phyloP scores from a whole-genome alignment of 2,329 filamentous ascomycete species.

The Neopestalotiopsis clavispora region DNA sequence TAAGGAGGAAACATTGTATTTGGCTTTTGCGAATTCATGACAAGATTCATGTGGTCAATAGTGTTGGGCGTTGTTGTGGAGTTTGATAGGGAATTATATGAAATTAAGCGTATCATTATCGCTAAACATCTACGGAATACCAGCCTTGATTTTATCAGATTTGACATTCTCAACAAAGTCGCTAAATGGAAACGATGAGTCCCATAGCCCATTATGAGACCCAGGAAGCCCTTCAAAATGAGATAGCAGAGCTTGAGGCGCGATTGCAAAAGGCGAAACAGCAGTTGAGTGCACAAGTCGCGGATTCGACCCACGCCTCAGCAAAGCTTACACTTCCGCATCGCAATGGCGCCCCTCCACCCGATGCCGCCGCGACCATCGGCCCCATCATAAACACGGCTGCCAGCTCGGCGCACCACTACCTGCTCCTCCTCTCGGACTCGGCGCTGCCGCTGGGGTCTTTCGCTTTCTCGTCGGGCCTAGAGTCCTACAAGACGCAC shows the following conservation, averaged over 20 bases:
- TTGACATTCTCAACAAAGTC: not conserved
- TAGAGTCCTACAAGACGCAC: constrained; percentile 84
- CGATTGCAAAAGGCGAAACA: constrained; percentile 49
- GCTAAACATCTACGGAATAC: not conserved
- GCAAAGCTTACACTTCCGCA: constrained; percentile 13
- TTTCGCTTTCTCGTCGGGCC: constrained; percentile 84
- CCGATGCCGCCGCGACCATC: not conserved
- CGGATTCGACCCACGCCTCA: constrained; percentile 10
- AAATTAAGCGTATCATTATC: constrained; percentile 14
- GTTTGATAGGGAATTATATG: constrained; percentile 15
- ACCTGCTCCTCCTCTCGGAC: constrained; percentile 78
- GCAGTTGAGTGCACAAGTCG: constrained; percentile 24
- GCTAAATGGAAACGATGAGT: constrained; percentile 37
- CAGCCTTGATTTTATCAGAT: not conserved
- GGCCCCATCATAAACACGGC: constrained; percentile 12
- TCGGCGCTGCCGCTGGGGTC: constrained; percentile 82
- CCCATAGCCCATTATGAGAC: constrained; percentile 13
- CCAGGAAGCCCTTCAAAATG: constrained; percentile 45
- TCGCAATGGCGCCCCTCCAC: constrained; percentile 18
- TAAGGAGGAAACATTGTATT: not conserved
- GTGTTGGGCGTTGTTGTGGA: constrained; percentile 10
- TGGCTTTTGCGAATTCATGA: not conserved
- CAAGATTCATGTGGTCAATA: not conserved
- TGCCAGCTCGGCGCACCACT: constrained; percentile 54
- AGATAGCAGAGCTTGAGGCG: constrained; percentile 64